These are phyloP conservation scores for Phialophora macrospora DNA, from an alignment of 2,329 filamentous ascomycete genomes.

Conservation along the genomic window DNA sequence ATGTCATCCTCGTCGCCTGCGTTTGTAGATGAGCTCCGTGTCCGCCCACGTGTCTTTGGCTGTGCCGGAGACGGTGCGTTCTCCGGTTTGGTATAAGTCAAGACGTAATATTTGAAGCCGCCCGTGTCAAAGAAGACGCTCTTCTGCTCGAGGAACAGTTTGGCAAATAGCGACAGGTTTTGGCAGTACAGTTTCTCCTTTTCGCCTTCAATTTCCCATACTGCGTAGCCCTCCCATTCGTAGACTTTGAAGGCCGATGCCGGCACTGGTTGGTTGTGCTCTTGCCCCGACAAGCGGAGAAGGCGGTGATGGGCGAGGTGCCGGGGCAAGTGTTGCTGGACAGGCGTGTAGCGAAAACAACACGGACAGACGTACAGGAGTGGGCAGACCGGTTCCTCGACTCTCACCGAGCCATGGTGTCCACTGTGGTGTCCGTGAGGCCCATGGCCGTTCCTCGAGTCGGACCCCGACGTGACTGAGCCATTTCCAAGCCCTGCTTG, in stretches of 20 bases:
- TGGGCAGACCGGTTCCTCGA: conserved; percentile 25
- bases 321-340: conserved; percentile 47
- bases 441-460: conserved; percentile 36
- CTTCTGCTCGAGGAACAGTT: conserved; percentile 97
- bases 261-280: conserved; percentile 38
- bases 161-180: conserved; percentile 93
- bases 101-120: conserved; percentile 91
- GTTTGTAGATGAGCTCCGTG: conserved; percentile 32
- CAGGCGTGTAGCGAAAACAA: conserved; percentile 87
- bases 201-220: conserved; percentile 93
- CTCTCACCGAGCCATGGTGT: conserved; percentile 6
- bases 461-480: conserved; percentile 44
- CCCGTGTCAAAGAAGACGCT: conserved; percentile 97
- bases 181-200: conserved; percentile 88
- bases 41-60: conserved; percentile 32
- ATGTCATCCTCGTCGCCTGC: conserved; percentile 42
- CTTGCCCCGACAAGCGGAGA: conserved; percentile 23
- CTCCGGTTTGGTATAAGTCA: conserved; percentile 67
- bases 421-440: conserved; percentile 2
- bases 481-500: conserved; percentile 33
- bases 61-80: conserved; percentile 5
- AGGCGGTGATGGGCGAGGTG: conserved; percentile 57
- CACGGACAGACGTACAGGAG: conserved; percentile 70
- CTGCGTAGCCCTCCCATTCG: conserved; percentile 75
- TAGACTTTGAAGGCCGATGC: conserved; percentile 78